These are phyloP conservation scores for Metschnikowia orientalis DNA, from an alignment of 805 yeast species.

Conservation along the genomic window DNA sequence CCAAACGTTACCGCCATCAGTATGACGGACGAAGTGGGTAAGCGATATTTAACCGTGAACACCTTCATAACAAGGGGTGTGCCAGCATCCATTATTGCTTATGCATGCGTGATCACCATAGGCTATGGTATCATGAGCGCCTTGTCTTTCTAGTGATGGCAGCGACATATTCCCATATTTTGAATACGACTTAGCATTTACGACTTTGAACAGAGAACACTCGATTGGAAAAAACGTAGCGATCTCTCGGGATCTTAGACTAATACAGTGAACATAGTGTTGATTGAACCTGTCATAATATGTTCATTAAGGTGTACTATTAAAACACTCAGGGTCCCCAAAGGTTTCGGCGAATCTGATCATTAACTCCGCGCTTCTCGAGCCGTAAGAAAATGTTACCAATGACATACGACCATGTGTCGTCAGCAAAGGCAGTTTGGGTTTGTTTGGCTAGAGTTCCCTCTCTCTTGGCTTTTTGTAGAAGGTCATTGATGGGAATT, in stretches of 20 bases:
- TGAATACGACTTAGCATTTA: too few species aligned
- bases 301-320: too few species aligned
- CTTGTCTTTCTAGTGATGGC: constrained; percentile 8
- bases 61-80: constrained; percentile 42
- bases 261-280: too few species aligned
- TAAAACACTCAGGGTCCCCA: constrained; percentile 21
- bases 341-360: constrained; percentile 27
- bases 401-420: constrained; percentile 28
- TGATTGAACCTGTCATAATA: neutral
- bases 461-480: constrained; percentile 21
- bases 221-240: too few species aligned
- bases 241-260: too few species aligned
- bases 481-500: constrained; percentile 25
- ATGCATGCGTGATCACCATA: constrained; percentile 30
- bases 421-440: constrained; percentile 26
- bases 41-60: constrained; percentile 36
- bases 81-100: constrained; percentile 38
- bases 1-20: constrained; percentile 43
- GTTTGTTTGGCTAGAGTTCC: constrained; percentile 20
- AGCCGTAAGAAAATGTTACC: constrained; percentile 28
- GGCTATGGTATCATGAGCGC: constrained; percentile 39
- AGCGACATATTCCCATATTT: neutral
- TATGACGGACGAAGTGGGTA: constrained; percentile 41
- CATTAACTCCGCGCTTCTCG: constrained; percentile 29
- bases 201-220: too few species aligned